Evolutionary conservation across 306 rosid species (phyloP), one percentile per base, ranked within the genome.

Genomic region (Prosopis cineraria): DNA sequence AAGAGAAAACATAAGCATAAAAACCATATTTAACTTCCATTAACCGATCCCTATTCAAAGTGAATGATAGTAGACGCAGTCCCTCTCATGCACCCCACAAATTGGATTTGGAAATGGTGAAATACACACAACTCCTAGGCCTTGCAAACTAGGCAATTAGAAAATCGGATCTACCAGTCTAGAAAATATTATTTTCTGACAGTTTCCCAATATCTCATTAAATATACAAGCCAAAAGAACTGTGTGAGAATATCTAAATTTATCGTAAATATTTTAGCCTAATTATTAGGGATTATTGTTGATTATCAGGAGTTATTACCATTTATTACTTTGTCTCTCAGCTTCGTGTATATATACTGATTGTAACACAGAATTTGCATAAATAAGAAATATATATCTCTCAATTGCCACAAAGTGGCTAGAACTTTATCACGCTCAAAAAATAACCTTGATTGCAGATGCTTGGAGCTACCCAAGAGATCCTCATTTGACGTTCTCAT

Each of bases 101-200:
- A 53, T 22, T 37, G 34, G 39, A 5, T 55, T 22, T 22, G 40
- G 27, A 11, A 52, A 65, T 13, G 65, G 4, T 39, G 9, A 25
- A 17, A 19, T 3, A 39, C 36, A 37, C 20, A 39, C 56, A 40
- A 50, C 33, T 77, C 33, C 55, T 41, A 40, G 81, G 30, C 14
- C 64, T 27, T 29, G n/a, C n/a, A 13, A 27, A 58, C 4, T 12
- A 27, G 17, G 19, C n/a, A 27, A 56, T 56, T 56, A 9, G 64
- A 56, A 56, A 56, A 56, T 27, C 25, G 34, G 17, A 70, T 60
- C 74, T n/a, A 43, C 24, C 11, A 44, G 73, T 64, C 64, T 77
- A 82, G 24, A 44, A 62, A 62, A 53, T 67, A 74, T 41, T 55
- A 31, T 77, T 25, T 76, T 81, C 29, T 34, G 31, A 77, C 64